These are phyloP conservation scores for Pilatotrama ljubarskyi DNA, from an alignment of 768 basidiomycete genomes.

Conservation along the genomic window DNA sequence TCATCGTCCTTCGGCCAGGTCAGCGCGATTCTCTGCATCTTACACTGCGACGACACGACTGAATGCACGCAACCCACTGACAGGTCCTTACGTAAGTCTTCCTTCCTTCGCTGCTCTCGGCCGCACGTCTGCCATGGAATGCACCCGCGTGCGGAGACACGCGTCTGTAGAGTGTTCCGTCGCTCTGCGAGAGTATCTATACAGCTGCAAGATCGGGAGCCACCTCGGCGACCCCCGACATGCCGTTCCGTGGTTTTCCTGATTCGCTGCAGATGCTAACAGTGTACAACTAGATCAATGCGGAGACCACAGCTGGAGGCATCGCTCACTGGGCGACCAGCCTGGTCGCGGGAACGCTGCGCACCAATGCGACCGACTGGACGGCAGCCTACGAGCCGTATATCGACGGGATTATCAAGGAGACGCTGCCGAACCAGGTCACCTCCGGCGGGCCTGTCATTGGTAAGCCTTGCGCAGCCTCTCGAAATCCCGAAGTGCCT, in stretches of 20 bases:
- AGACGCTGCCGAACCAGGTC: constrained; percentile 66
- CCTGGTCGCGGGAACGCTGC: constrained; percentile 60
- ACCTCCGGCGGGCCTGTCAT: constrained; percentile 74
- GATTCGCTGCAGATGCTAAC: too few species aligned
- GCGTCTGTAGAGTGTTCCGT: too few species aligned
- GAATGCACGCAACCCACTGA: neutral
- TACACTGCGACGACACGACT: neutral
- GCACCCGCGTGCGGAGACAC: too few species aligned
- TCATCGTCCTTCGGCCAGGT: constrained; percentile 80
- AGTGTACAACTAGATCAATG: constrained; percentile 60
- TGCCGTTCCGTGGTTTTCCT: too few species aligned
- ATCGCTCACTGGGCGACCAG: constrained; percentile 70
- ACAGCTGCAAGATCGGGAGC: too few species aligned
- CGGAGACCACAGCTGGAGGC: constrained; percentile 80
- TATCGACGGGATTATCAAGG: constrained; percentile 61
- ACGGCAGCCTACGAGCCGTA: constrained; percentile 71
- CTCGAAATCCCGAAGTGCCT: neutral
- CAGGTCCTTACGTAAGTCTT: constrained; percentile 31
- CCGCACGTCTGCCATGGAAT: too few species aligned
- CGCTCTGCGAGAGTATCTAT: too few species aligned
- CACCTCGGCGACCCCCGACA: too few species aligned
- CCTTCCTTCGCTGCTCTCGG: neutral
- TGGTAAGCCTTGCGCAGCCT: constrained; percentile 41
- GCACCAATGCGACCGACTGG: constrained; percentile 78
- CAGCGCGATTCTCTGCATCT: constrained; percentile 22